Evolutionary conservation across 352 stramenopile genomes (phyloP).

Genomic region (Globisporangium parvum): DNA sequence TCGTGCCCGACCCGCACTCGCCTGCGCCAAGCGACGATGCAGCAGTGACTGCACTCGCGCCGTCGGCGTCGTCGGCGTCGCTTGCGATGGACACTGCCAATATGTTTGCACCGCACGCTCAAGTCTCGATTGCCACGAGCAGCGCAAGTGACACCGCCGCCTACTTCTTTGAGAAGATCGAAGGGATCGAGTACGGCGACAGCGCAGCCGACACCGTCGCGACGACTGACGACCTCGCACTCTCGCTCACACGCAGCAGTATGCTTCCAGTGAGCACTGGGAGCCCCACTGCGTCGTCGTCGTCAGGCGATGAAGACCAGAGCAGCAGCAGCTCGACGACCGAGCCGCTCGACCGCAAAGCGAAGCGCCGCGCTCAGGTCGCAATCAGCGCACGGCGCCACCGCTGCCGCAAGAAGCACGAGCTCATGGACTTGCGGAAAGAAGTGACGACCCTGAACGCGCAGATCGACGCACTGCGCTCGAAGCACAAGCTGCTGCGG

Average conservation of each 20-base stretch:
- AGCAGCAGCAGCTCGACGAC: not conserved
- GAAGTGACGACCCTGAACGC: constrained; percentile 28
- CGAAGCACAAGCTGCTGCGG: constrained; percentile 22
- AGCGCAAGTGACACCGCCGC: not conserved
- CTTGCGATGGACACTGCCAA: not conserved
- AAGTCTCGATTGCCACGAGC: not conserved
- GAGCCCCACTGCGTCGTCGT: constrained; percentile 10
- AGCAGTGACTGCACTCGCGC: not conserved
- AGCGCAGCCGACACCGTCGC: not conserved
- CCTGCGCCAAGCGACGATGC: constrained; percentile 5
- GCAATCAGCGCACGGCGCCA: constrained; percentile 33
- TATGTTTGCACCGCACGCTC: not conserved
- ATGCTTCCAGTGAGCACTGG: not conserved
- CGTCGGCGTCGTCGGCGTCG: not conserved
- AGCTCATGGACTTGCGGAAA: constrained; percentile 32
- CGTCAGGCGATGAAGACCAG: constrained; percentile 6
- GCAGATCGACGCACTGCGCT: constrained; percentile 25
- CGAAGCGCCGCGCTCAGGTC: constrained; percentile 23
- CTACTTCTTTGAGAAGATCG: constrained; percentile 4
- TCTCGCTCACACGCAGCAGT: not conserved
- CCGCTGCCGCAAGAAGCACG: constrained; percentile 40
- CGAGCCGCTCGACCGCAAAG: constrained; percentile 16
- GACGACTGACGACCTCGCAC: not conserved
- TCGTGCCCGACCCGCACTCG: constrained; percentile 16
- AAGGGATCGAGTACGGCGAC: constrained; percentile 3